Conservation (phyloP, 2,329 filamentous ascomycete genomes). For the Fusarium mundagurra region DNA sequence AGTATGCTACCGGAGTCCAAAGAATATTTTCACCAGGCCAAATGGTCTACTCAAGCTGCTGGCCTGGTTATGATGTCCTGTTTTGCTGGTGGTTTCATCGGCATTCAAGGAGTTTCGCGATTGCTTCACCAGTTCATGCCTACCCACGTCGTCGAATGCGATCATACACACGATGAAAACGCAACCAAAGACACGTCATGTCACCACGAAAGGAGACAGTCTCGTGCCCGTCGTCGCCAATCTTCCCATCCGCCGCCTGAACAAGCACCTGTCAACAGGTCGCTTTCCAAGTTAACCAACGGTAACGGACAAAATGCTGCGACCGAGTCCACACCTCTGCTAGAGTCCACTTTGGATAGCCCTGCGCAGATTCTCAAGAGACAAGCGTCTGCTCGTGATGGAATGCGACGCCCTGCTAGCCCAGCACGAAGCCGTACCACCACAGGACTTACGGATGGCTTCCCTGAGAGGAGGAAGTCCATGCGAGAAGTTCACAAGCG, state of each 20-base stretch:
- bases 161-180: conserved; percentile 74
- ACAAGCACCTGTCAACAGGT: conserved; percentile 28
- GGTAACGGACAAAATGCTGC: conserved; percentile 36
- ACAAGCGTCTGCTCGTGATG: conserved; percentile 45
- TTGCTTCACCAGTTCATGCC: conserved; percentile 79
- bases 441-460: conserved; percentile 43
- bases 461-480: conserved; percentile 59
- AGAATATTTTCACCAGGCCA: conserved; percentile 76
- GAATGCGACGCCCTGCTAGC: conserved; percentile 42
- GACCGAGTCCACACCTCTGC: conserved; percentile 61
- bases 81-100: conserved; percentile 77
- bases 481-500: conserved; percentile 64
- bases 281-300: conserved; percentile 28
- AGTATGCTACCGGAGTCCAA: conserved; percentile 92
- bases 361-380: conserved; percentile 42
- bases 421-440: conserved; percentile 42
- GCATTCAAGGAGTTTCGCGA: conserved; percentile 78
- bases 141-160: conserved; percentile 83
- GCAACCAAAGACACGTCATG: conserved; percentile 43
- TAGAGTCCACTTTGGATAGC: conserved; percentile 47
- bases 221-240: conserved; percentile 47
- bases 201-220: conserved; percentile 41
- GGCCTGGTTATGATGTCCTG: conserved; percentile 74
- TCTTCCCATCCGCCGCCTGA: conserved; percentile 41
- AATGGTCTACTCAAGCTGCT: conserved; percentile 72